Evolutionary conservation across 2,329 filamentous ascomycete genomes (phyloP).

Genomic region (Exophiala sp.): DNA sequence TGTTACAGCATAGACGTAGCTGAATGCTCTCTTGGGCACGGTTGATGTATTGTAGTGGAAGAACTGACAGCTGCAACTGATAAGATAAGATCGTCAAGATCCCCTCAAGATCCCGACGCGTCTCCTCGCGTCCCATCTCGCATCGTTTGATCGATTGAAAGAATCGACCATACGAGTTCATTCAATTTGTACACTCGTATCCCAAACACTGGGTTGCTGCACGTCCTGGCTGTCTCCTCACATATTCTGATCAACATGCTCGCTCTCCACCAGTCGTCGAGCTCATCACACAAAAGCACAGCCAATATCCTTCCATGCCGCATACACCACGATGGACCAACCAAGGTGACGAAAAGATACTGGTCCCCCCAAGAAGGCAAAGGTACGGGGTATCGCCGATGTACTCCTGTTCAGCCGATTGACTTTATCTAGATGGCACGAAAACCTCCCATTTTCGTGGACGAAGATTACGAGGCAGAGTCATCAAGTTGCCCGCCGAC

Average conservation of each 20-base stretch:
- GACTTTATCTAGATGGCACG: conserved; percentile 43
- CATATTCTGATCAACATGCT: conserved; percentile 59
- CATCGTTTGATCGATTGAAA: too few relatives aligned
- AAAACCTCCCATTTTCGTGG: conserved; percentile 71
- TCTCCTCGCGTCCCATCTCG: too few relatives aligned
- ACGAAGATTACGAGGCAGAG: conserved; percentile 68
- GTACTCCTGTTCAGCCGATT: background rate
- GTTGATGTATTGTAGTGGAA: too few relatives aligned
- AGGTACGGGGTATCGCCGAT: conserved; percentile 31
- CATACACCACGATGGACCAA: conserved; percentile 72
- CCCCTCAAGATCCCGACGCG: too few relatives aligned
- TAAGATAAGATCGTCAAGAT: too few relatives aligned
- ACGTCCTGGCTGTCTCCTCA: too few relatives aligned
- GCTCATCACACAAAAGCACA: conserved; percentile 9
- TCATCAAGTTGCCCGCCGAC: conserved; percentile 63
- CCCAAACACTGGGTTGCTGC: too few relatives aligned
- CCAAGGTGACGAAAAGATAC: conserved; percentile 62
- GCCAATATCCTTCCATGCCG: conserved; percentile 73
- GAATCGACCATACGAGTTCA: too few relatives aligned
- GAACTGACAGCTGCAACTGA: too few relatives aligned
- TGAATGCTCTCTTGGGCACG: too few relatives aligned
- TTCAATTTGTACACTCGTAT: too few relatives aligned
- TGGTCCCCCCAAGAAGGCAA: conserved; percentile 62
- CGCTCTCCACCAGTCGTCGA: conserved; percentile 35
- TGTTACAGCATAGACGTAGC: too few relatives aligned